Percentiles rank a stretch among this genome's conserved stretches.
phyloP scores from a whole-genome alignment of 1,284 basidiomycete species.

The Microstroma glucosiphilum region DNA sequence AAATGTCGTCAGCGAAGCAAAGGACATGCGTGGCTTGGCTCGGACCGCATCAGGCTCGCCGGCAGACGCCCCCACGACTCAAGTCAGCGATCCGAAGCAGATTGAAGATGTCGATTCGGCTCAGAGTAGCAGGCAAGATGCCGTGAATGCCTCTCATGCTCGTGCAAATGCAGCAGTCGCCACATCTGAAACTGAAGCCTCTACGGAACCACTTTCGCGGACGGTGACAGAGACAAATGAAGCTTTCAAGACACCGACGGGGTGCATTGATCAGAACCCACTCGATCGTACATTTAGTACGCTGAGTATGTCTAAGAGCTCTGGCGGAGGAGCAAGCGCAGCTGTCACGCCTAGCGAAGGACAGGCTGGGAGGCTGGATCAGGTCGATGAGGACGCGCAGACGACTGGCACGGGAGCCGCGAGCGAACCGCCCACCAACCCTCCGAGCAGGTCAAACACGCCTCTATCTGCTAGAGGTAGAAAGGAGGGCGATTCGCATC shows the following conservation, averaged over 20 bases:
- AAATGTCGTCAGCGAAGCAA: not conserved
- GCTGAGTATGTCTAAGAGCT: not conserved
- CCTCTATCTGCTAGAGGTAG: constrained; percentile 6
- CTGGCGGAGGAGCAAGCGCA: constrained; percentile 15
- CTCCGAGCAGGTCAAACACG: too few relatives aligned
- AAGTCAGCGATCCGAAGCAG: not conserved
- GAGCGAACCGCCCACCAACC: too few relatives aligned
- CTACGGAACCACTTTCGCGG: not conserved
- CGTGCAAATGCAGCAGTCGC: not conserved
- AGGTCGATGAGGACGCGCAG: too few relatives aligned
- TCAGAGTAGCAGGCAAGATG: not conserved
- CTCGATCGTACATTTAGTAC: not conserved
- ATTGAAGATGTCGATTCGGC: not conserved
- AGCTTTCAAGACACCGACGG: constrained; percentile 3
- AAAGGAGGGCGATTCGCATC: constrained; percentile 13
- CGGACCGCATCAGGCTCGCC: not conserved
- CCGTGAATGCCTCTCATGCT: not conserved
- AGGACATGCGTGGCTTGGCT: constrained; percentile 9
- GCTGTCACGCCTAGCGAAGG: constrained; percentile 4
- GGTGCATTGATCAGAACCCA: not conserved
- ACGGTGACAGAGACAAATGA: not conserved
- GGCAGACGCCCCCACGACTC: not conserved
- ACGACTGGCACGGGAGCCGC: constrained; percentile 14
- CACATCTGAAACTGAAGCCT: not conserved
- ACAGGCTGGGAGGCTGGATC: too few relatives aligned